Conservation (phyloP, 495 filamentous ascomycete species). For the Articulospora tetracladia region DNA sequence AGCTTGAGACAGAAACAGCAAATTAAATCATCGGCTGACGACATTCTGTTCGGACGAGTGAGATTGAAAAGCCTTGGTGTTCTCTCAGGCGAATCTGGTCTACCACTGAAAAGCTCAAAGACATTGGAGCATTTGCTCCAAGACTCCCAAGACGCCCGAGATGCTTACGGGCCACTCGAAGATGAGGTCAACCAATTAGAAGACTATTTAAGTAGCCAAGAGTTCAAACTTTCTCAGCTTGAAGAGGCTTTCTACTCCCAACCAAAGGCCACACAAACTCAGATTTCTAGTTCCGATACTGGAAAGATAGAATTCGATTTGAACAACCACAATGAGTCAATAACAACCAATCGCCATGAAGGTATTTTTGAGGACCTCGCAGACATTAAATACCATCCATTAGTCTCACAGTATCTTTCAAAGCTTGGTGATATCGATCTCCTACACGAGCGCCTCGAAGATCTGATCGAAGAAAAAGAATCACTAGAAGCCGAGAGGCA, state of each 20-base stretch:
- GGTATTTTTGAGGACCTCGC: neutral
- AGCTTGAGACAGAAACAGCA: neutral
- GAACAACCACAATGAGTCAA: neutral
- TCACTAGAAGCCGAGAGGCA: constrained; percentile 4
- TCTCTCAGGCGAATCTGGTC: neutral
- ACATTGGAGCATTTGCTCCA: constrained; percentile 2
- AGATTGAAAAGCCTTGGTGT: neutral
- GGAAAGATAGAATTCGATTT: neutral
- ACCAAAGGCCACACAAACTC: neutral
- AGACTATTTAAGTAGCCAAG: constrained; percentile 1
- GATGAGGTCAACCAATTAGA: constrained; percentile 11
- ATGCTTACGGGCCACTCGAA: constrained; percentile 16
- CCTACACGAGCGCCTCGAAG: constrained; percentile 6
- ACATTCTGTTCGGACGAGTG: neutral
- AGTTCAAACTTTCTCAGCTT: constrained; percentile 4
- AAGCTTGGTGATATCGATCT: constrained; percentile 15
- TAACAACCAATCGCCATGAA: neutral
- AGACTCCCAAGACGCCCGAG: constrained; percentile 6
- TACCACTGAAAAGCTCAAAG: neutral
- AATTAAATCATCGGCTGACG: neutral
- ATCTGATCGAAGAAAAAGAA: constrained; percentile 3
- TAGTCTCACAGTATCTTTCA: constrained; percentile 4
- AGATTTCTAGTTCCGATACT: no score
- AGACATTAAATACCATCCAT: constrained; percentile 8
- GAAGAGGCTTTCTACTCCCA: constrained; percentile 11